Percentiles rank a stretch among this genome's conserved stretches.
Evolutionary conservation across 139 green algal species (phyloP).

Genomic region (Eudorina sp.): DNA sequence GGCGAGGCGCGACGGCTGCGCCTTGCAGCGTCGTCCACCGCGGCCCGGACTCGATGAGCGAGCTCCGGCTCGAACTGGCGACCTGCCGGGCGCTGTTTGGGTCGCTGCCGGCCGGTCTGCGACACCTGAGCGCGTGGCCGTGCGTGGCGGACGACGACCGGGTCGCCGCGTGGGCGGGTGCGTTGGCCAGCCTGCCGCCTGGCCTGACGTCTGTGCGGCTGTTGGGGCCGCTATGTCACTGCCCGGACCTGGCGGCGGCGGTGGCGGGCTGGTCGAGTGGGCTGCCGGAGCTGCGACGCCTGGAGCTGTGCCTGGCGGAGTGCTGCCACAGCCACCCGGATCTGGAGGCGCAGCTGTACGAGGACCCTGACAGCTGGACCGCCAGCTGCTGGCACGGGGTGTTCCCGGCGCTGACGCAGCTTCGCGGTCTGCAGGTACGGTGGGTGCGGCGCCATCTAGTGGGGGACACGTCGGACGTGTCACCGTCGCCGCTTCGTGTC

Average conservation of each 20-base stretch:
- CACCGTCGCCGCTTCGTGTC: too few relatives aligned
- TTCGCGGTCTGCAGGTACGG: constrained; percentile 1
- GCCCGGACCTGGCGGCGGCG: not conserved
- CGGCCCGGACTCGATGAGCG: too few relatives aligned
- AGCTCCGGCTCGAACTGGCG: not conserved
- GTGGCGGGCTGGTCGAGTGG: not conserved
- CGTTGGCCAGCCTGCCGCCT: not conserved
- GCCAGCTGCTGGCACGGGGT: not conserved
- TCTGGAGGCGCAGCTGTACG: not conserved
- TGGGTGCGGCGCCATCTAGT: not conserved
- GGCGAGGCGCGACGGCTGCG: too few relatives aligned
- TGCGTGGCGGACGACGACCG: not conserved
- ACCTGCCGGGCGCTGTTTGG: not conserved
- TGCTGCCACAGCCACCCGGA: constrained; percentile 32
- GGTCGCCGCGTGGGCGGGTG: not conserved
- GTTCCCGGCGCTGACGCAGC: constrained; percentile 9
- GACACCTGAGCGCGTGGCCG: not conserved
- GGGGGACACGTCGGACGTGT: too few relatives aligned
- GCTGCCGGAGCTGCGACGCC: not conserved
- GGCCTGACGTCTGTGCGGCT: constrained; percentile 11
- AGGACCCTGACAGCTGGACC: constrained; percentile 22
- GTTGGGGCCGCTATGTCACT: constrained; percentile 32
- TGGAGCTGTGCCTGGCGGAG: constrained; percentile 8
- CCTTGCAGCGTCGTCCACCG: too few relatives aligned
- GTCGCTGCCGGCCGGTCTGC: not conserved